Evolutionary conservation across 2,329 filamentous ascomycete species (phyloP).

Genomic region (Phoma herbarum): DNA sequence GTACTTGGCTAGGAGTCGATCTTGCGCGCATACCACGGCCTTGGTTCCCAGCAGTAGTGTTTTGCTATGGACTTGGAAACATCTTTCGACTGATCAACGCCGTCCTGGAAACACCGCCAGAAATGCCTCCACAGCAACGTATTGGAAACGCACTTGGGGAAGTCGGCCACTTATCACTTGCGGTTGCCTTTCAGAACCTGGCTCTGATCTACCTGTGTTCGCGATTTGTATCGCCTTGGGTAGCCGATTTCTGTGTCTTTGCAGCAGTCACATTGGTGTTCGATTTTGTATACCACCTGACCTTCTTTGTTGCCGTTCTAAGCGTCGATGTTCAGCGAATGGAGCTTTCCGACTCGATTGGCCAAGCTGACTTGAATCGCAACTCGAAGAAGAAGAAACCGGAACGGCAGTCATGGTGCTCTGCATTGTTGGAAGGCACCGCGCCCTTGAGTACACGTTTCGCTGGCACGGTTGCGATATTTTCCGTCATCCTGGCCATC

Average conservation of each 20-base stretch:
- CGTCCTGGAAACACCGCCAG: conserved; percentile 74
- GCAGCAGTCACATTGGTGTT: conserved; percentile 77
- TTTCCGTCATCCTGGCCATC: conserved; percentile 75
- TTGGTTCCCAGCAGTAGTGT: conserved; percentile 78
- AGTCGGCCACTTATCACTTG: conserved; percentile 74
- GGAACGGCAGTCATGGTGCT: conserved; percentile 64
- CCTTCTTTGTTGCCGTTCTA: conserved; percentile 80
- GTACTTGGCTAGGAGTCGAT: conserved; percentile 77
- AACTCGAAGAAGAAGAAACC: conserved; percentile 57
- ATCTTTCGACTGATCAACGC: conserved; percentile 81
- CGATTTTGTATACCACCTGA: conserved; percentile 80
- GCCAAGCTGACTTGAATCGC: conserved; percentile 48
- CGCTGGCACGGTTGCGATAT: conserved; percentile 76
- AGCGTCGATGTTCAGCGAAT: conserved; percentile 80
- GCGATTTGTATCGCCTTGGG: conserved; percentile 71
- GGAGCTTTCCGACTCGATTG: conserved; percentile 77
- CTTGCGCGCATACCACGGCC: conserved; percentile 77
- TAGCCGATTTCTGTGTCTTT: conserved; percentile 79
- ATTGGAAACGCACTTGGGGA: conserved; percentile 79
- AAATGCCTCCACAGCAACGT: conserved; percentile 72
- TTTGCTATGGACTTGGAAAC: conserved; percentile 80
- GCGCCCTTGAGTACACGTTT: conserved; percentile 75
- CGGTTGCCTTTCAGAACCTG: conserved; percentile 74
- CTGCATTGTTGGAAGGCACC: conserved; percentile 70
- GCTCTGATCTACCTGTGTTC: conserved; percentile 72